These are phyloP conservation scores for Ophiosphaerella korrae DNA, from an alignment of 2,329 filamentous ascomycete genomes.

Conservation along the genomic window DNA sequence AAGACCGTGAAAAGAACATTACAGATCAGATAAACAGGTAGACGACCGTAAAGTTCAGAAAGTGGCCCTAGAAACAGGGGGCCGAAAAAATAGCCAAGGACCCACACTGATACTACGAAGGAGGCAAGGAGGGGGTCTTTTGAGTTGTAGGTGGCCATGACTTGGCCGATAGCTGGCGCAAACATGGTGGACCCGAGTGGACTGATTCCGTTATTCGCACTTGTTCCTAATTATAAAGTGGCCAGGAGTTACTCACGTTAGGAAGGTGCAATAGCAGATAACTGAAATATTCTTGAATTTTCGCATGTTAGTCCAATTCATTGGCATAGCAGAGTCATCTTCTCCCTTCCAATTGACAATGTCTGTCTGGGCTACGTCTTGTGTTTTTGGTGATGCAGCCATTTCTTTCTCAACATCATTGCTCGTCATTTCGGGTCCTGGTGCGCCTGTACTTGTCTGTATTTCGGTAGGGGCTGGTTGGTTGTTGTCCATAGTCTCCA, in stretches of 20 bases:
- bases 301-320: slow-evolving; percentile 59
- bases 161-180: slow-evolving; percentile 25
- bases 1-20: slow-evolving; percentile 53
- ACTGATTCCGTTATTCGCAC: slow-evolving; percentile 3
- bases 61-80: slow-evolving; percentile 29
- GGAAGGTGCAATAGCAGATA: slow-evolving; percentile 33
- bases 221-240: background rate
- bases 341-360: slow-evolving; percentile 63
- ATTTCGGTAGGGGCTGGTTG: too few relatives aligned
- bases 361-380: slow-evolving; percentile 22
- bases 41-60: slow-evolving; percentile 31
- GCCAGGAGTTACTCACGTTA: slow-evolving; percentile 20
- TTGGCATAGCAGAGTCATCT: slow-evolving; percentile 60
- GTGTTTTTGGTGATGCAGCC: background rate
- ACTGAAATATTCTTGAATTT: slow-evolving; percentile 32
- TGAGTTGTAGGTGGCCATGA: slow-evolving; percentile 63
- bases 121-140: slow-evolving; percentile 16
- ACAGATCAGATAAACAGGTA: slow-evolving; percentile 22
- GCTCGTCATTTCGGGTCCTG: background rate
- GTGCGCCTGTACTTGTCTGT: too few relatives aligned
- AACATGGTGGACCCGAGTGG: slow-evolving; percentile 63
- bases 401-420: background rate
- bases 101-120: slow-evolving; percentile 24
- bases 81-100: slow-evolving; percentile 25
- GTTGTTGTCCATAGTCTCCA: background rate